Percentiles rank a stretch among this genome's conserved stretches.
Evolutionary conservation across 768 basidiomycete species (phyloP).

Genomic region (Tulasnella sp.): DNA sequence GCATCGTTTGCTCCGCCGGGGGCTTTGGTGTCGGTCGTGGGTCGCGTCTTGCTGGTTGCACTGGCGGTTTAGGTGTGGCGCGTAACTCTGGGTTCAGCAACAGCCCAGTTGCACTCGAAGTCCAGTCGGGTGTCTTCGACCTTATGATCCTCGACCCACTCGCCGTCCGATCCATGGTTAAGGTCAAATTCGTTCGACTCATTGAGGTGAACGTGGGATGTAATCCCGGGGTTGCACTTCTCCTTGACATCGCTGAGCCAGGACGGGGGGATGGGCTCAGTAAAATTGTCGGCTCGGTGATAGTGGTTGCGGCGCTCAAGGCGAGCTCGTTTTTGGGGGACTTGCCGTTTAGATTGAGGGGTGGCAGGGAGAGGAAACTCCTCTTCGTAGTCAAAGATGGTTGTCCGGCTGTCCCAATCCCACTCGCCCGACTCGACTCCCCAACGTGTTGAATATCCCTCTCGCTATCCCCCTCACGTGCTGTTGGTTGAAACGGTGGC

Average conservation of each 20-base stretch:
- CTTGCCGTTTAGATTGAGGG: not conserved
- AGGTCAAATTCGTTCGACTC: slow-evolving; percentile 10
- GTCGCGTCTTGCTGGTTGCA: not conserved
- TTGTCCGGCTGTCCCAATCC: not conserved
- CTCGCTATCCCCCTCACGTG: slow-evolving; percentile 1
- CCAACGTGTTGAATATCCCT: not conserved
- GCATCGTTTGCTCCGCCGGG: not conserved
- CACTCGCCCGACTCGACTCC: not conserved
- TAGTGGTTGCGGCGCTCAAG: slow-evolving; percentile 27
- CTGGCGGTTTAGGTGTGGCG: not conserved
- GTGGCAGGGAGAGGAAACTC: slow-evolving; percentile 7
- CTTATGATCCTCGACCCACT: slow-evolving; percentile 1
- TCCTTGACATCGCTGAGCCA: slow-evolving; percentile 35
- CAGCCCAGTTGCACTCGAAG: not conserved
- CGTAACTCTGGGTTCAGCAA: not conserved
- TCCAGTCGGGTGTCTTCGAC: slow-evolving; percentile 12
- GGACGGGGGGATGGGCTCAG: slow-evolving; percentile 36
- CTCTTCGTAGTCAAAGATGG: slow-evolving; percentile 1
- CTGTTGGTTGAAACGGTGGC: slow-evolving; percentile 26
- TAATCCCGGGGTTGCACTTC: slow-evolving; percentile 29
- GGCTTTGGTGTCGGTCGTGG: not conserved
- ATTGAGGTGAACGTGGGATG: slow-evolving; percentile 22
- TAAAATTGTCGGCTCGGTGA: slow-evolving; percentile 27
- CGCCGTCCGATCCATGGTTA: slow-evolving; percentile 9
- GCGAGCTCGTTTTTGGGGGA: slow-evolving; percentile 1